Evolutionary conservation across 129 eudicot genomes (phyloP).

Genomic region (Rutidosis leptorrhynchoides): DNA sequence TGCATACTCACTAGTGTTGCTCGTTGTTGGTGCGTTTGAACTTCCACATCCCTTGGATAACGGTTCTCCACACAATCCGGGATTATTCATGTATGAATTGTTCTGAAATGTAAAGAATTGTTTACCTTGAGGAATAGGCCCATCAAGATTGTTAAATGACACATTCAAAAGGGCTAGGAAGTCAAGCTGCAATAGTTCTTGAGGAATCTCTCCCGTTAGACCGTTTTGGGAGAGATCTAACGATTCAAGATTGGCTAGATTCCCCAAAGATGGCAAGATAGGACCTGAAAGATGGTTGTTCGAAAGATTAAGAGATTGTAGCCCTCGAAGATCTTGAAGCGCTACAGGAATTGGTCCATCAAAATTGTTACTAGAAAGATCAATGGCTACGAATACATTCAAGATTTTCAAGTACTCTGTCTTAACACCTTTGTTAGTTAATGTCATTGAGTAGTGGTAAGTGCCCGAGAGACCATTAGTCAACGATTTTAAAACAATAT

Average conservation of each 20-base stretch:
- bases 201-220: not conserved
- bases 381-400: constrained; percentile 7
- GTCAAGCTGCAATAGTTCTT: constrained; percentile 1
- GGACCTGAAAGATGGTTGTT: constrained; percentile 9
- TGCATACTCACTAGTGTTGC: not conserved
- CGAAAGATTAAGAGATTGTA: constrained; percentile 23
- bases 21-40: not conserved
- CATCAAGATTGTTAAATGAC: not conserved
- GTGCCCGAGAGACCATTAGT: too few species aligned
- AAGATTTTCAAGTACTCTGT: not conserved
- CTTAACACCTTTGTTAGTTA: constrained; percentile 27
- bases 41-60: too few species aligned
- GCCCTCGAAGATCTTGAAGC: constrained; percentile 11
- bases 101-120: constrained; percentile 8
- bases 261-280: constrained; percentile 1
- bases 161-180: constrained; percentile 6
- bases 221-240: not conserved
- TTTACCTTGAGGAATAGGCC: too few species aligned
- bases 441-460: constrained; percentile 8
- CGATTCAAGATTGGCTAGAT: not conserved
- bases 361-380: constrained; percentile 38
- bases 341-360: constrained; percentile 24
- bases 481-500: not conserved
- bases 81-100: not conserved
- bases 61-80: constrained; percentile 10